Percentiles rank a stretch among this genome's conserved stretches.
Conservation (phyloP, 106 monocot species). For the Triglochin maritima region DNA sequence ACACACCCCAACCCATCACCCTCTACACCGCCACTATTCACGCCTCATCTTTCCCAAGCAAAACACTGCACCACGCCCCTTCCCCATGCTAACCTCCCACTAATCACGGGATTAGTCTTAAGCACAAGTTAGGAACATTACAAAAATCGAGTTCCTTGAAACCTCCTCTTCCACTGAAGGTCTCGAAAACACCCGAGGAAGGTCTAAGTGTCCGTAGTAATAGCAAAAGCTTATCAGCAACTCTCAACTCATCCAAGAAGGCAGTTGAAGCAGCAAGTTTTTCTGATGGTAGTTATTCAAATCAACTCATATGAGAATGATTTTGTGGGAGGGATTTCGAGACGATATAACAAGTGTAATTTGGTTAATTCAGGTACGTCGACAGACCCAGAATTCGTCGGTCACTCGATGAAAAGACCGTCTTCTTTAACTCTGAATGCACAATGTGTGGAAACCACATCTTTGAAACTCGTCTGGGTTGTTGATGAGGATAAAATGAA, state of each 20-base stretch:
- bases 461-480: neutral
- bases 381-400: too few relatives aligned
- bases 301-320: neutral
- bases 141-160: slow-evolving; percentile 17
- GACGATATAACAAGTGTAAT: neutral
- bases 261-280: neutral
- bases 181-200: neutral
- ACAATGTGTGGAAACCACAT: neutral
- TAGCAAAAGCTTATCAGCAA: slow-evolving; percentile 2
- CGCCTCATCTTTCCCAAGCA: too few relatives aligned
- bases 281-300: neutral
- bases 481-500: neutral
- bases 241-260: neutral
- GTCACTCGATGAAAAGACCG: too few relatives aligned
- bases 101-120: too few relatives aligned
- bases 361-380: too few relatives aligned
- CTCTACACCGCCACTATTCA: too few relatives aligned
- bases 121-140: too few relatives aligned
- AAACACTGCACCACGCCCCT: too few relatives aligned
- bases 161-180: slow-evolving; percentile 1
- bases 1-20: too few relatives aligned
- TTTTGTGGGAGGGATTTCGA: neutral
- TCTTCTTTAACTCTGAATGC: too few relatives aligned
- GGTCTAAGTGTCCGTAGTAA: slow-evolving; percentile 1
- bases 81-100: too few relatives aligned